Base-by-base conservation (phyloP, 2,329 filamentous ascomycete species). In the Fusarium mundagurra region DNA sequence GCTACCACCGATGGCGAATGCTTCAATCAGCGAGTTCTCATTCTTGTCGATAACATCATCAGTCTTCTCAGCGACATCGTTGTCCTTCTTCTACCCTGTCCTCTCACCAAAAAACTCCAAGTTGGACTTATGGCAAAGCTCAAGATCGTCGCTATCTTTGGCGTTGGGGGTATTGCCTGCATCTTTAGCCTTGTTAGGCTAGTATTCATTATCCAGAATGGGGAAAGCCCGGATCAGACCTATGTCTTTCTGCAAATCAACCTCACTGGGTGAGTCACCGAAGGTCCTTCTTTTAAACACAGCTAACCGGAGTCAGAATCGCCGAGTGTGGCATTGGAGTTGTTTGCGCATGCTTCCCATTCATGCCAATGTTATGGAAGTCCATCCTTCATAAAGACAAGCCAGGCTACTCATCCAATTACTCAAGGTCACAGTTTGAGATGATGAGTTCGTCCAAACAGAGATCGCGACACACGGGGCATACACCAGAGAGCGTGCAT, bases 311-410 rank as follows among this genome's bases (percentile, higher is more conserved):
- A 6, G 4, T 1, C 2, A 73, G 70, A 13, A 73, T 73, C 41
- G 70, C 70, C 4, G 70, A 73, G 41, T 73, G 70, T 12, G 70
- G 70, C 0, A 73, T 73, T 8, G 70, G 70, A 14, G 55, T 73
- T 14, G 70, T 71, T 16, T 73, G 70, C 6, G 70, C 70, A 3
- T 73, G 70, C n/a, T 73, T 73, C 24, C 70, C 70, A 1, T 73
- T 73, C n/a, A 59, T 73, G 55, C 70, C 70, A 2, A 73, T 73
- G 70, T 20, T 73, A 14, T 73, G 70, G 70, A 73, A 73, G n/a
- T 73, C 70, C 2, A 62, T 73, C 8, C 60, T 73, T 6, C 65
- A 73, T 22, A 73, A 71, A 5, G 60, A 73, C 2, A 73, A 73
- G 6, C 60, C 70, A 1, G 70, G 70, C 2, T 73, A 73, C 22